These are phyloP conservation scores for Arabidopsis thaliana DNA, from an alignment of 345 rosid species.

Conservation along the genomic window DNA sequence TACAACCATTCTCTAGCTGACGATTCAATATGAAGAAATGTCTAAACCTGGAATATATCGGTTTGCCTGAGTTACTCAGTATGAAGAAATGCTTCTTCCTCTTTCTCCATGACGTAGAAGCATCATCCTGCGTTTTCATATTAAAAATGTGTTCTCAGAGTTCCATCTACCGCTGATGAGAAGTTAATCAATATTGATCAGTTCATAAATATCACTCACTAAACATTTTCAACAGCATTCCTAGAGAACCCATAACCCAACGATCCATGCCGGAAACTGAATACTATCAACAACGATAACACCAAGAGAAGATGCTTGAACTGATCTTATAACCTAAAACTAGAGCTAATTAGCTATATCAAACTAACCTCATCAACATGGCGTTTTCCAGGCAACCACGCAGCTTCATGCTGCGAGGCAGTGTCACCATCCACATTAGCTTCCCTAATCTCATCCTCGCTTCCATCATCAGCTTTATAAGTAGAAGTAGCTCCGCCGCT, in stretches of 20 bases:
- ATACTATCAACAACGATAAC: not conserved
- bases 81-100: conserved; percentile 98
- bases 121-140: conserved; percentile 95
- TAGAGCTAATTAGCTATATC: not conserved
- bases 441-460: conserved; percentile 72
- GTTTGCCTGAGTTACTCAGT: conserved; percentile 97
- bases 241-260: not conserved
- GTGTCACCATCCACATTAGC: conserved; percentile 46
- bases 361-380: conserved; percentile 77
- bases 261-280: not conserved
- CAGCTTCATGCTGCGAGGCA: conserved; percentile 53
- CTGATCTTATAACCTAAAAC: not conserved
- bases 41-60: conserved; percentile 91
- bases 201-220: not conserved
- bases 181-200: not conserved
- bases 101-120: conserved; percentile 95
- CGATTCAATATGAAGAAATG: conserved; percentile 21
- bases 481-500: conserved; percentile 66
- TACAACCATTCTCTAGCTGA: conserved; percentile 7
- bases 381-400: conserved; percentile 86
- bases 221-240: not conserved
- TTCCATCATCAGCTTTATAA: conserved; percentile 47
- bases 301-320: not conserved
- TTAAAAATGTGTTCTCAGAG: conserved; percentile 24
- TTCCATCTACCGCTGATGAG: conserved; percentile 1